phyloP scores from a whole-genome alignment of 768 basidiomycete genomes.

The Xanthoconium stramineum region DNA sequence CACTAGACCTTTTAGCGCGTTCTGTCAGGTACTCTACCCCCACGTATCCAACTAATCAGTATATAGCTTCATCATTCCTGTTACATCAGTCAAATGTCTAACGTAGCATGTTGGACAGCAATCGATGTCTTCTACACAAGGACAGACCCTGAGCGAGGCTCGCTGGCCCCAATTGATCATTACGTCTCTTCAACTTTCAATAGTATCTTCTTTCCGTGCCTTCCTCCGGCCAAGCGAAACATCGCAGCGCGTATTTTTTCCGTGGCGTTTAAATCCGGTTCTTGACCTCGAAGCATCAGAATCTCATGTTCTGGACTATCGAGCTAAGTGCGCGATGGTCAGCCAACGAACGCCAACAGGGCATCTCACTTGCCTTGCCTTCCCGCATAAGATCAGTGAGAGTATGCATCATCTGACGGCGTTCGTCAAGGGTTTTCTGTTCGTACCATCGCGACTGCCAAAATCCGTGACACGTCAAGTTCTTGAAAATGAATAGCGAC shows the following conservation, averaged over 20 bases:
- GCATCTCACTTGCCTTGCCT: constrained; percentile 44
- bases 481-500: constrained; percentile 81
- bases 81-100: background rate
- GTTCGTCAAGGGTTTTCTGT: constrained; percentile 44
- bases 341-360: background rate
- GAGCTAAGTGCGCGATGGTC: constrained; percentile 42
- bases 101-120: background rate
- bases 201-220: constrained; percentile 49
- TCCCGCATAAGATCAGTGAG: constrained; percentile 52
- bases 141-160: background rate
- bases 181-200: constrained; percentile 35
- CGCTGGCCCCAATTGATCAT: background rate
- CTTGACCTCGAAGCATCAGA: constrained; percentile 44
- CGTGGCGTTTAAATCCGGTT: constrained; percentile 38
- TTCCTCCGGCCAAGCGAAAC: constrained; percentile 33
- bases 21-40: background rate
- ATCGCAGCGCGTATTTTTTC: constrained; percentile 34
- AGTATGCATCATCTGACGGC: constrained; percentile 47
- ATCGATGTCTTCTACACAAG: background rate
- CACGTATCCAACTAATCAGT: background rate
- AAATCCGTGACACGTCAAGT: constrained; percentile 71
- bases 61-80: background rate
- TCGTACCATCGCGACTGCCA: constrained; percentile 77
- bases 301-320: constrained; percentile 69
- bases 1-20: background rate